Evolutionary conservation across 2,329 filamentous ascomycete genomes (phyloP).

Genomic region (Alternaria sp.): DNA sequence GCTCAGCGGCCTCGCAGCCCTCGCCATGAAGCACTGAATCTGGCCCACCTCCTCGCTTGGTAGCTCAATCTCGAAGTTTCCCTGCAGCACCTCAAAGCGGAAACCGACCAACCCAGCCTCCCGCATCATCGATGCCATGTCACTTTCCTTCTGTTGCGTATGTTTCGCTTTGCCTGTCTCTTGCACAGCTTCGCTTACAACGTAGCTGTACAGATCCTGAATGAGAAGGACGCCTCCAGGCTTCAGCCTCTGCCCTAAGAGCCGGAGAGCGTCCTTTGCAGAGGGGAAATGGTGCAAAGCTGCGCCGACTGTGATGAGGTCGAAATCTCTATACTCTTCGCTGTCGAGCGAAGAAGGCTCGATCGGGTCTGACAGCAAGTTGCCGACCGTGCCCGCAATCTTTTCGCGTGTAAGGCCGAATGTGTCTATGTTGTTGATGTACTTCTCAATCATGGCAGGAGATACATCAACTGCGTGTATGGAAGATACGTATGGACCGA

Average conservation of each 20-base stretch:
- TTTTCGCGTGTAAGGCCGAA: background rate
- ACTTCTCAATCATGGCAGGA: slow-evolving; percentile 6
- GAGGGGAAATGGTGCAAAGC: background rate
- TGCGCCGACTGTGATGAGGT: background rate
- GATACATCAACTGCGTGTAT: slow-evolving; percentile 12
- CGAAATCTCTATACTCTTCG: background rate
- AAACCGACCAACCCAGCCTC: background rate
- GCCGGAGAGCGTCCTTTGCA: background rate
- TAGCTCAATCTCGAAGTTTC: background rate
- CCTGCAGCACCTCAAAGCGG: background rate
- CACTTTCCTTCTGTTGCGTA: background rate
- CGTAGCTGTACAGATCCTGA: slow-evolving; percentile 1
- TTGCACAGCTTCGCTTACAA: background rate
- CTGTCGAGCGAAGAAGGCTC: background rate
- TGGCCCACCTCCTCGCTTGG: background rate
- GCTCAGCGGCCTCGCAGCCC: background rate
- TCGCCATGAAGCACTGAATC: background rate
- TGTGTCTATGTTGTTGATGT: background rate
- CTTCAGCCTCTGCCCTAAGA: background rate
- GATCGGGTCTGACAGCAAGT: background rate
- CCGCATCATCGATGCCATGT: background rate
- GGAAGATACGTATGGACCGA: slow-evolving; percentile 7
- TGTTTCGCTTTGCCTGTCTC: background rate
- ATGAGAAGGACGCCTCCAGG: slow-evolving; percentile 7
- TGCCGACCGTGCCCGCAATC: background rate